Evolutionary conservation across 148 eudicot species (phyloP).

Genomic region (Chenopodium berlandieri): DNA sequence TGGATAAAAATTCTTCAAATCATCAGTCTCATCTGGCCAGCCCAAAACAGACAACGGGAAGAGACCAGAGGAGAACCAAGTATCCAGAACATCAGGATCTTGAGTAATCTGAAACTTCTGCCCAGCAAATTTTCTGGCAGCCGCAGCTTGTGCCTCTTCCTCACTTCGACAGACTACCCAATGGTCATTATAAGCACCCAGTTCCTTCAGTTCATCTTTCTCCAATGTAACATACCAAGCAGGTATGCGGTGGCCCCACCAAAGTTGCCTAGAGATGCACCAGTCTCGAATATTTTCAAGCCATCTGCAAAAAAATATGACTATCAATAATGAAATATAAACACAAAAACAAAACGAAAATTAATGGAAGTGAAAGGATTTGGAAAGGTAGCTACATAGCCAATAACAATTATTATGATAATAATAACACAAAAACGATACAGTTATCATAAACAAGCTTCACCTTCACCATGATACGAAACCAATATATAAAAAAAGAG

Average conservation of each 20-base stretch:
- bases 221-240: conserved; percentile 90
- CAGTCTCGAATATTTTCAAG: conserved; percentile 95
- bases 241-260: conserved; percentile 99
- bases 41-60: conserved; percentile 89
- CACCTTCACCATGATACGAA: background rate
- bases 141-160: conserved; percentile 72
- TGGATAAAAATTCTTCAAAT: conserved; percentile 82
- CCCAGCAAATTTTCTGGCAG: conserved; percentile 49
- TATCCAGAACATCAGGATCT: conserved; percentile 95
- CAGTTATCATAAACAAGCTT: background rate
- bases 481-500: background rate
- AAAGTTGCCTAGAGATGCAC: conserved; percentile 97
- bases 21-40: conserved; percentile 92
- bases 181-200: conserved; percentile 75
- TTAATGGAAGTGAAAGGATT: background rate
- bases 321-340: conserved; percentile 15
- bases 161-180: conserved; percentile 88
- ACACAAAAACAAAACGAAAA: background rate
- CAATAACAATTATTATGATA: background rate
- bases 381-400: background rate
- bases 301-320: conserved; percentile 54
- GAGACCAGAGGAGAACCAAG: conserved; percentile 96
- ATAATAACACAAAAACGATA: background rate
- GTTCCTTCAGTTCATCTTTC: conserved; percentile 67
- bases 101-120: conserved; percentile 64